Evolutionary conservation across 164 flowering plant genomes (phyloP).

Genomic region (Macadamia tetraphylla): DNA sequence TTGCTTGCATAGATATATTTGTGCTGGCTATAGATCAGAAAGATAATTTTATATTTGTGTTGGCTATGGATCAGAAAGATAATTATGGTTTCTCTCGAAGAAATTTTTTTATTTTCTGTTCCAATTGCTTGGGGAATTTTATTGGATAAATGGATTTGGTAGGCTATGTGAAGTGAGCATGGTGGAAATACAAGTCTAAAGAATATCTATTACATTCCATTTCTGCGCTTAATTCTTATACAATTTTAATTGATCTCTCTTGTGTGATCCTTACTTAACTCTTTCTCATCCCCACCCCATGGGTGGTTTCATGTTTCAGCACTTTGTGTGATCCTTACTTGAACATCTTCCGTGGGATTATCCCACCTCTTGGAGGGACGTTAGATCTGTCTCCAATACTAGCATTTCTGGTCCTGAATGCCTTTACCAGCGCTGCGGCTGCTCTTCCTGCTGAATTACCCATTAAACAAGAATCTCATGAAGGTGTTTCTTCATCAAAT

Average conservation of each 20-base stretch:
- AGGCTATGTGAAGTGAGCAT: no score
- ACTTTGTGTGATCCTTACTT: slow-evolving; percentile 90
- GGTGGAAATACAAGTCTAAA: no score
- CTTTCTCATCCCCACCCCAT: no score
- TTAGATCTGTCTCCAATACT: slow-evolving; percentile 88
- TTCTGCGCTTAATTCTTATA: not conserved
- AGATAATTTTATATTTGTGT: no score
- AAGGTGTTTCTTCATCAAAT: slow-evolving; percentile 11
- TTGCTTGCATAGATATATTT: no score
- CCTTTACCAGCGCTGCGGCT: slow-evolving; percentile 77
- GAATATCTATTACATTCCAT: no score
- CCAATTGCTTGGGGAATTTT: no score
- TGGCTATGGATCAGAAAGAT: no score
- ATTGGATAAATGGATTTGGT: no score
- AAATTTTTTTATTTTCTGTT: no score
- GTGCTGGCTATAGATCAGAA: no score
- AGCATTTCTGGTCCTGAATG: slow-evolving; percentile 83
- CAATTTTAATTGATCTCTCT: not conserved
- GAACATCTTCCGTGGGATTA: slow-evolving; percentile 90
- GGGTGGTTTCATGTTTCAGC: slow-evolving; percentile 33
- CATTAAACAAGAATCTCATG: slow-evolving; percentile 6
- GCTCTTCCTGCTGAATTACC: slow-evolving; percentile 96
- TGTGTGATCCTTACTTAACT: slow-evolving; percentile 81
- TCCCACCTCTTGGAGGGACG: slow-evolving; percentile 94
- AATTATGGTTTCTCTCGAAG: no score